Evolutionary conservation across 257 asterid species (phyloP), one percentile per base, ranked within the genome.

Genomic region (Solanum etuberosum): DNA sequence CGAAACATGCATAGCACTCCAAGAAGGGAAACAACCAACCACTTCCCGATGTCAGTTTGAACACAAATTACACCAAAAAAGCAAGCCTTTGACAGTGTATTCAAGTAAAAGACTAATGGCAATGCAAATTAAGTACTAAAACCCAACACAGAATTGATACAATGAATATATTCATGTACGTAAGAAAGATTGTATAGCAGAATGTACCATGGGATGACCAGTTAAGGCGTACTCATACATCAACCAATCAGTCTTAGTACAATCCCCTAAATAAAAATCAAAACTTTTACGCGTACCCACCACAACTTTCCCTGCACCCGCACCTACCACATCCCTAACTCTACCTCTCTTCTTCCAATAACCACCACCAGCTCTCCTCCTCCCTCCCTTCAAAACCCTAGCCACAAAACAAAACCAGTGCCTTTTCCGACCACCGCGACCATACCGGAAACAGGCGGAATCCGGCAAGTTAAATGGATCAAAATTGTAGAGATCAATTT

Each of bases 391-490:
- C 83, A 86, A 72, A 82, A 77, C 77, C 90, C 88, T 86, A 77
- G 77, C 83, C 35, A 91, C 91, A 6, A 59, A 91, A 76, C 86
- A 90, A 71, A 86, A 90, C 93, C 93, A 91, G 89, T 91, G 93
- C 12, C 85, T 85, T 78, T 87, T 78, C 51, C 77, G 43, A 38
- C 90, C 91, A 3, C 90, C 93, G 6, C 84, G 85, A 5, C 93
- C 93, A 78, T 86, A 91, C 48, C 65, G 86, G 83, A 89, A 91
- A 77, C 91, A 85, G 40, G 89, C 42, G 4, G 88, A 1, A 6
- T 86, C 92, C 25, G 93, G 93, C 20, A 91, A 84, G 48, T 87
- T 67, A 40, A 85, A 88, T 0, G 92, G 92, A 59, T 90, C 90
- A 27, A 71, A 90, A 85, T 83, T 76, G 91, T 91, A 90, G 77